phyloP scores from a whole-genome alignment of 345 rosid species.

The Ceriops tagal region DNA sequence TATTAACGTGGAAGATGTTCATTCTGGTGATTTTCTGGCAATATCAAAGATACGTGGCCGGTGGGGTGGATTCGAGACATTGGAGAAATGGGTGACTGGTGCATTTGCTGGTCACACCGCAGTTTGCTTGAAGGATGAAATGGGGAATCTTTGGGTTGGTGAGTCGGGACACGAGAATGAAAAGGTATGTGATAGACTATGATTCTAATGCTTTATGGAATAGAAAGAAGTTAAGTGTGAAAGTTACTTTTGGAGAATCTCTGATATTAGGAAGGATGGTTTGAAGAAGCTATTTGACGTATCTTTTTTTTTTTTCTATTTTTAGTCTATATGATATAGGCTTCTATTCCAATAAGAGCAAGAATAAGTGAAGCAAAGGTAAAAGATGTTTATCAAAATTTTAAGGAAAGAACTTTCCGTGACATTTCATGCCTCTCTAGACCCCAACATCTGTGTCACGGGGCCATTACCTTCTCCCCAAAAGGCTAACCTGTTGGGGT shows the following conservation, averaged over 20 bases:
- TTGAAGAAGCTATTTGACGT: no score
- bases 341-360: no score
- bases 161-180: constrained; percentile 99
- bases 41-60: constrained; percentile 93
- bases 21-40: constrained; percentile 88
- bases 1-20: constrained; percentile 74
- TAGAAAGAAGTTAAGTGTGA: not conserved
- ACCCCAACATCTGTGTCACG: no score
- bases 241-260: no score
- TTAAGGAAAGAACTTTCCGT: not conserved
- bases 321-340: no score
- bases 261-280: no score
- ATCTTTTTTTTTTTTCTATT: no score
- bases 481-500: no score
- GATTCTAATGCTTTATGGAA: not conserved
- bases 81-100: constrained; percentile 99
- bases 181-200: constrained; percentile 43
- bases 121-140: constrained; percentile 91
- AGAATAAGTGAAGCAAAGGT: no score
- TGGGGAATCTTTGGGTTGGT: constrained; percentile 96
- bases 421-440: not conserved
- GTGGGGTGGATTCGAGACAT: constrained; percentile 98
- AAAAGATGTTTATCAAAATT: no score
- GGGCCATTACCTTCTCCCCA: no score
- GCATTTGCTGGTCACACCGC: constrained; percentile 99